Evolutionary conservation across 1,284 basidiomycete species (phyloP).

Genomic region (Anthracocystis setariae): DNA sequence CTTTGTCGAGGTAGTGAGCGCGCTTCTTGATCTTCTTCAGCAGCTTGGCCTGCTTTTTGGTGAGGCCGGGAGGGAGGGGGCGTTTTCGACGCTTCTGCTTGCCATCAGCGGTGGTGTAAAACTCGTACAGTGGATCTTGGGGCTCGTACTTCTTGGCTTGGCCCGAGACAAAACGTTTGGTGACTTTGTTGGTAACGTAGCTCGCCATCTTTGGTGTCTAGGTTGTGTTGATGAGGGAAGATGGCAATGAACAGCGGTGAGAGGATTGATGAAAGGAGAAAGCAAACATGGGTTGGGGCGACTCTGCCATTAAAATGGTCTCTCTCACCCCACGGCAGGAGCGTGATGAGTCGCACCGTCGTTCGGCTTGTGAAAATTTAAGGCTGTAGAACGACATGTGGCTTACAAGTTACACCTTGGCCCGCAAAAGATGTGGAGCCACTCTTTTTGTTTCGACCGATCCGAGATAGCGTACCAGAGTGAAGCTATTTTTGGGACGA

Average conservation of each 20-base stretch:
- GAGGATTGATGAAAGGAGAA: no score
- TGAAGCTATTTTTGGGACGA: background rate
- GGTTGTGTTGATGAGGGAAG: background rate
- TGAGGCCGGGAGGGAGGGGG: constrained; percentile 79
- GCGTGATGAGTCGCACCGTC: background rate
- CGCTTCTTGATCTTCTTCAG: constrained; percentile 71
- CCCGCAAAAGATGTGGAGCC: background rate
- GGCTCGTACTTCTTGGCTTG: constrained; percentile 60
- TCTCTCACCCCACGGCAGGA: no score
- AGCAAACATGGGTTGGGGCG: no score
- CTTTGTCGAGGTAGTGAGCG: constrained; percentile 91
- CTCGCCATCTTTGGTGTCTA: constrained; percentile 34
- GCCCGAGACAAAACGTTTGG: constrained; percentile 40
- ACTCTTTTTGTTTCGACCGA: no score
- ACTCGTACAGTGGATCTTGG: constrained; percentile 81
- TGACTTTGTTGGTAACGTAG: constrained; percentile 52
- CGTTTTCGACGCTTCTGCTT: constrained; percentile 77
- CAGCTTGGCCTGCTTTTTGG: constrained; percentile 79
- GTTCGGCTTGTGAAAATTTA: background rate
- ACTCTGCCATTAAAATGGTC: no score
- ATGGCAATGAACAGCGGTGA: no score
- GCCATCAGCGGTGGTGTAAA: constrained; percentile 76
- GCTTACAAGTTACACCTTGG: no score
- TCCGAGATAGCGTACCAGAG: no score
- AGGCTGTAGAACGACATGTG: no score